Conservation (phyloP, 176 grass and related monocot species). For the Canna indica region DNA sequence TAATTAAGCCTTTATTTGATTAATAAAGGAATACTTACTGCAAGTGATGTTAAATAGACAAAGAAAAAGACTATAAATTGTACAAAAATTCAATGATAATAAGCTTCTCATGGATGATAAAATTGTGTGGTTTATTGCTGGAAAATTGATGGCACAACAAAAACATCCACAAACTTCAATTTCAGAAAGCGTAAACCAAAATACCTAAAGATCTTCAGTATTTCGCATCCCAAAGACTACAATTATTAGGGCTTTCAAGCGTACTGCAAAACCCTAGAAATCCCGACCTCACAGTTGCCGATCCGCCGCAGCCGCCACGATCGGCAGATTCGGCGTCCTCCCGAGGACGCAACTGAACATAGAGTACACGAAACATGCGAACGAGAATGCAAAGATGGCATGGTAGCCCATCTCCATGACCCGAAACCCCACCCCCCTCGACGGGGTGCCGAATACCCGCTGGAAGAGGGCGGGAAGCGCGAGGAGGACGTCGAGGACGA, state of each 20-base stretch:
- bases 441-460: slow-evolving; percentile 21
- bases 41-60: no score
- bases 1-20: no score
- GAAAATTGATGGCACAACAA: neutral
- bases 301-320: slow-evolving; percentile 22
- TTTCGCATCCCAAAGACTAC: neutral
- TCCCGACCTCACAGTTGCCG: slow-evolving; percentile 19
- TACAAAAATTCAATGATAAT: neutral
- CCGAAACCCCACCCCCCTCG: slow-evolving; percentile 10
- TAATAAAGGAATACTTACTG: no score
- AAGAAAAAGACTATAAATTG: neutral
- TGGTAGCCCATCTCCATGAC: slow-evolving; percentile 23
- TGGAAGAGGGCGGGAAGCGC: slow-evolving; percentile 18
- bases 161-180: neutral
- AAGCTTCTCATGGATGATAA: neutral
- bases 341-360: slow-evolving; percentile 25
- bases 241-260: no score
- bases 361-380: slow-evolving; percentile 25
- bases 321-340: slow-evolving; percentile 26
- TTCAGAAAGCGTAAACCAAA: neutral
- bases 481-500: slow-evolving; percentile 22
- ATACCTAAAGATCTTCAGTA: neutral
- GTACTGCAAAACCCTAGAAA: neutral
- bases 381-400: slow-evolving; percentile 17
- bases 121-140: neutral